These are phyloP conservation scores for Penicillium canariense DNA, from an alignment of 495 filamentous ascomycete genomes.

Conservation along the genomic window DNA sequence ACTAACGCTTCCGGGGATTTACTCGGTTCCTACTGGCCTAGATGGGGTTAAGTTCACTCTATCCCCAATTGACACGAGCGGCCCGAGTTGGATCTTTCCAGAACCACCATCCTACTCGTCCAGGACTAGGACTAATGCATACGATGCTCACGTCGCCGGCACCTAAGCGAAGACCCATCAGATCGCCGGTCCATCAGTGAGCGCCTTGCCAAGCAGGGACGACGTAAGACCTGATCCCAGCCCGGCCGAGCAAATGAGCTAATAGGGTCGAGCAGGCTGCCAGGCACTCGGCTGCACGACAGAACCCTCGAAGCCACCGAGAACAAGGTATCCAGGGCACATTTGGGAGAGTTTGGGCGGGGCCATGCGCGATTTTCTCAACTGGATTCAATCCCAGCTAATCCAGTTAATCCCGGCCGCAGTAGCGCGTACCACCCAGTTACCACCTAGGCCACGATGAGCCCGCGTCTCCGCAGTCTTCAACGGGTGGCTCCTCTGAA, in stretches of 20 bases:
- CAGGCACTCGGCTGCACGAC: slow-evolving; percentile 7
- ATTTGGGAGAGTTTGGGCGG: not conserved
- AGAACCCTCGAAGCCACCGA: not conserved
- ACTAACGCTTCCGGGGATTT: no score
- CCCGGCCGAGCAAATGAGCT: not conserved
- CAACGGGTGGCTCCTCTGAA: slow-evolving; percentile 1
- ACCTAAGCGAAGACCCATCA: slow-evolving; percentile 12
- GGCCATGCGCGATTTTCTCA: slow-evolving; percentile 22
- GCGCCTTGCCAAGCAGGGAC: slow-evolving; percentile 4
- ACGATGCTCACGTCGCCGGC: not conserved
- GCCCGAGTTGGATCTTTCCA: slow-evolving; percentile 8
- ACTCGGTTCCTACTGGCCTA: no score
- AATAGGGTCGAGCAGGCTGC: not conserved
- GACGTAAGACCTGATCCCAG: slow-evolving; percentile 2
- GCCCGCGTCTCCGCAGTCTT: slow-evolving; percentile 17
- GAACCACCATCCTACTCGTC: slow-evolving; percentile 2
- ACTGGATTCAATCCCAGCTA: slow-evolving; percentile 1
- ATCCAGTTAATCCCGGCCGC: not conserved
- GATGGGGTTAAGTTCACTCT: no score
- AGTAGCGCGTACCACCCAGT: slow-evolving; percentile 10
- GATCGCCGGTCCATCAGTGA: slow-evolving; percentile 12
- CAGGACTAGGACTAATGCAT: not conserved
- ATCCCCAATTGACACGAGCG: slow-evolving; percentile 1
- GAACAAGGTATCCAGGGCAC: no score
- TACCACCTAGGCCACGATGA: slow-evolving; percentile 7